phyloP scores from a whole-genome alignment of 2,329 filamentous ascomycete species.

The Fusarium verrucosum region DNA sequence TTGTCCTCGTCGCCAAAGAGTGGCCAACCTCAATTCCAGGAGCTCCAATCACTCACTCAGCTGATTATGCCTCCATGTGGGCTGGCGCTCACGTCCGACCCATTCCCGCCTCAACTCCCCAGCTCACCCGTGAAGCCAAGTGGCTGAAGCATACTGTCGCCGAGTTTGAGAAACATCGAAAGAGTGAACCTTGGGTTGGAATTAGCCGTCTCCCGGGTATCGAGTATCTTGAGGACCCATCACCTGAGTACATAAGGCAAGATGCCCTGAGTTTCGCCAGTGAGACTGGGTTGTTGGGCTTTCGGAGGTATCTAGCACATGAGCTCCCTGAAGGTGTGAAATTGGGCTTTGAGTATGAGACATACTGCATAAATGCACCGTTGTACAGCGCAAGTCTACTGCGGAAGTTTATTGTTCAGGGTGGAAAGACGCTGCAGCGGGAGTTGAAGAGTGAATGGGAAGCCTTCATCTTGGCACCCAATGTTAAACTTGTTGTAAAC shows the following conservation, averaged over 20 bases:
- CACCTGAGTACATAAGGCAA: slow-evolving; percentile 50
- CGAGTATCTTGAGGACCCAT: slow-evolving; percentile 61
- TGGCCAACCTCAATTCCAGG: slow-evolving; percentile 50
- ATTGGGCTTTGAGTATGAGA: slow-evolving; percentile 62
- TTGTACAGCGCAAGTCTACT: slow-evolving; percentile 57
- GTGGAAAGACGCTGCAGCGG: slow-evolving; percentile 43
- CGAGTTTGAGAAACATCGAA: slow-evolving; percentile 38
- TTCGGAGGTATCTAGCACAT: slow-evolving; percentile 40
- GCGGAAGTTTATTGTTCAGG: slow-evolving; percentile 46
- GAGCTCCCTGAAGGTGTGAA: slow-evolving; percentile 55
- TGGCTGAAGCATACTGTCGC: slow-evolving; percentile 46
- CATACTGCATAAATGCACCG: slow-evolving; percentile 65
- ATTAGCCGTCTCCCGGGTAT: slow-evolving; percentile 60
- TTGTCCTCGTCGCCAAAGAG: slow-evolving; percentile 48
- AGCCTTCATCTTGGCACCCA: slow-evolving; percentile 38
- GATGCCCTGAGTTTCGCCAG: slow-evolving; percentile 38
- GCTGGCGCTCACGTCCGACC: slow-evolving; percentile 65
- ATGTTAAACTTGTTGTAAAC: slow-evolving; percentile 46
- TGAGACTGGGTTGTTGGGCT: slow-evolving; percentile 45
- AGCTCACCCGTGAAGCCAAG: slow-evolving; percentile 46
- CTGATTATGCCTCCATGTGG: slow-evolving; percentile 66
- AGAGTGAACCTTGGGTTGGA: slow-evolving; percentile 50
- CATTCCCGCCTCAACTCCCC: slow-evolving; percentile 52
- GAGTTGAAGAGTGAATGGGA: slow-evolving; percentile 48
- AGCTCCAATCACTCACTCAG: slow-evolving; percentile 43